These are phyloP conservation scores for Entoloma clypeatum DNA, from an alignment of 1,284 basidiomycete genomes.

Conservation along the genomic window DNA sequence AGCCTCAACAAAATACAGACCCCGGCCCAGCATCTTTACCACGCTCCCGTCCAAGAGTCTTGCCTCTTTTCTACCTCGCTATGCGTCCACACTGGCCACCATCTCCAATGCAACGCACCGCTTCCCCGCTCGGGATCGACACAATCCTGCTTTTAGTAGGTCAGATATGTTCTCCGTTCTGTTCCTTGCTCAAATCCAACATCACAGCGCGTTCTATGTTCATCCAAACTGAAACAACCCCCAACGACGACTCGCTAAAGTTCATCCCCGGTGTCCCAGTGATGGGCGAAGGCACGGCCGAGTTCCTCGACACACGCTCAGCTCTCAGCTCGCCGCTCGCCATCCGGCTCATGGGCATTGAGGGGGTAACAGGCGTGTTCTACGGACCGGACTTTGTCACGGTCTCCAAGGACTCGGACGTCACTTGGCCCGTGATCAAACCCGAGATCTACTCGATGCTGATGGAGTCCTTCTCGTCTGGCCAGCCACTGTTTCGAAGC, in stretches of 20 bases:
- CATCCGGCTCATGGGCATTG: slow-evolving; percentile 88
- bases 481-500: slow-evolving; percentile 79
- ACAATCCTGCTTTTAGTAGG: slow-evolving; percentile 23
- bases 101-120: slow-evolving; percentile 16
- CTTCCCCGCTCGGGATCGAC: slow-evolving; percentile 13
- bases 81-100: slow-evolving; percentile 23
- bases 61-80: slow-evolving; percentile 10
- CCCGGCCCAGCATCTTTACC: background rate
- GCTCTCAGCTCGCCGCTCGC: slow-evolving; percentile 89
- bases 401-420: slow-evolving; percentile 87
- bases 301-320: slow-evolving; percentile 88
- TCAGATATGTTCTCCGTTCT: background rate
- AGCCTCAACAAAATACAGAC: slow-evolving; percentile 8
- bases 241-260: slow-evolving; percentile 96
- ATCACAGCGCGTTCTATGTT: slow-evolving; percentile 83
- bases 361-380: slow-evolving; percentile 87
- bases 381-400: slow-evolving; percentile 99
- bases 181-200: background rate
- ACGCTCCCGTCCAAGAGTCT: slow-evolving; percentile 6
- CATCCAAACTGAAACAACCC: slow-evolving; percentile 96
- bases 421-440: slow-evolving; percentile 87
- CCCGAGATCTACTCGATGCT: slow-evolving; percentile 98
- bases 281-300: slow-evolving; percentile 84
- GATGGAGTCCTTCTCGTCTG: slow-evolving; percentile 97
- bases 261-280: slow-evolving; percentile 94